phyloP scores from a whole-genome alignment of 208 protist genomes.

The Leptomonas pyrrhocoris region DNA sequence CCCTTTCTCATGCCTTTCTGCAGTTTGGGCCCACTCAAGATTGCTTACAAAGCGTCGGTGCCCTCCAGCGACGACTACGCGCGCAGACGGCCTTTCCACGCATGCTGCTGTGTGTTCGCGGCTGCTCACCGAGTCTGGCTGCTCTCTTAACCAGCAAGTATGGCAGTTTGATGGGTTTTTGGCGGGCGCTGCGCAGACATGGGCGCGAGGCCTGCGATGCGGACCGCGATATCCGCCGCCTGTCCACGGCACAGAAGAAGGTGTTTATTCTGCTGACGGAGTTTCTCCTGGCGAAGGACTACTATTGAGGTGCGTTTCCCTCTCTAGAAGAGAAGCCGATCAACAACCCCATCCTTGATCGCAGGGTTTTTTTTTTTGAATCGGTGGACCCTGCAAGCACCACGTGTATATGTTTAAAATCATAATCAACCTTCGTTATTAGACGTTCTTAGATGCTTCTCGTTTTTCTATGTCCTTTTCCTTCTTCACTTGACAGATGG shows the following conservation, averaged over 20 bases:
- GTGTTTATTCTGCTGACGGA: conserved; percentile 70
- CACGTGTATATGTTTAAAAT: too few species aligned
- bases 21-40: conserved; percentile 18
- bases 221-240: conserved; percentile 44
- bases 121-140: conserved; percentile 62
- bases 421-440: too few species aligned
- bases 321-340: neutral
- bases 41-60: conserved; percentile 30
- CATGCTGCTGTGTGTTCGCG: conserved; percentile 78
- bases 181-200: conserved; percentile 38
- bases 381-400: too few species aligned
- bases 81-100: conserved; percentile 72
- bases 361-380: neutral
- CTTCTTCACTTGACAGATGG: too few species aligned
- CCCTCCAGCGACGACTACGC: conserved; percentile 42
- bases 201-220: conserved; percentile 58
- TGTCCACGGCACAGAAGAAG: conserved; percentile 68
- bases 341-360: neutral
- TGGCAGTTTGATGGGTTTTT: conserved; percentile 56
- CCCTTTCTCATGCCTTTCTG: conserved; percentile 3
- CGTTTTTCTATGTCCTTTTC: too few species aligned
- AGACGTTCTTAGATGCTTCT: too few species aligned
- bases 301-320: conserved; percentile 33
- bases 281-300: conserved; percentile 71
- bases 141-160: conserved; percentile 52